Evolutionary conservation across 2,329 filamentous ascomycete genomes (phyloP).

Genomic region (Arachnomyces sp.): DNA sequence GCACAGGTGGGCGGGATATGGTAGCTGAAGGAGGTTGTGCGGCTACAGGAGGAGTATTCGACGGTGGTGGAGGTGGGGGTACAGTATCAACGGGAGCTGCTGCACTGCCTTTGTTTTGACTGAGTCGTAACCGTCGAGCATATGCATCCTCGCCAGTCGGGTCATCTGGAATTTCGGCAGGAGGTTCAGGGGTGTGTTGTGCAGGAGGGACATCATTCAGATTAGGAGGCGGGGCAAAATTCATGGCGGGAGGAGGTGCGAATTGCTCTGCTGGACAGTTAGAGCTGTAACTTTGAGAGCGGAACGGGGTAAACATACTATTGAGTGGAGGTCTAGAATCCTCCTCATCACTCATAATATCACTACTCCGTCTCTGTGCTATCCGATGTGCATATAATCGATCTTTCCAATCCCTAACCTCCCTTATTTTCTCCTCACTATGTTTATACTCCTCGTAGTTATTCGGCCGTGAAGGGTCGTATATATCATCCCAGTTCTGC

Average conservation of each 20-base stretch:
- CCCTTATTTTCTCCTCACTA: conserved; percentile 73
- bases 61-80: conserved; percentile 19
- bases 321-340: conserved; percentile 36
- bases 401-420: conserved; percentile 78
- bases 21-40: conserved; percentile 42
- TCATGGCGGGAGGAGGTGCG: conserved; percentile 41
- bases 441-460: conserved; percentile 76
- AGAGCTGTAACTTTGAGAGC: conserved; percentile 12
- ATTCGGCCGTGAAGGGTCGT: conserved; percentile 74
- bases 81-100: conserved; percentile 17
- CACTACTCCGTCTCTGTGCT: conserved; percentile 35
- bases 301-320: conserved; percentile 29
- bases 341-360: conserved; percentile 44
- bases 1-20: conserved; percentile 70
- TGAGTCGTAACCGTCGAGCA: conserved; percentile 53
- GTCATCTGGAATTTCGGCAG: conserved; percentile 46
- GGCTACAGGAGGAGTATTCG: conserved; percentile 29
- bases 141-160: conserved; percentile 63
- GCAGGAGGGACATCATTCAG: conserved; percentile 30
- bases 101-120: conserved; percentile 28
- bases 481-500: conserved; percentile 83
- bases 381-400: conserved; percentile 65
- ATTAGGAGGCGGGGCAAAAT: conserved; percentile 45
- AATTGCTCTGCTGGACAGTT: conserved; percentile 35
- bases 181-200: conserved; percentile 27